Percentiles rank a stretch among this genome's conserved stretches.
Conservation (phyloP, 176 grass and related monocot species). For the Bromus sterilis region DNA sequence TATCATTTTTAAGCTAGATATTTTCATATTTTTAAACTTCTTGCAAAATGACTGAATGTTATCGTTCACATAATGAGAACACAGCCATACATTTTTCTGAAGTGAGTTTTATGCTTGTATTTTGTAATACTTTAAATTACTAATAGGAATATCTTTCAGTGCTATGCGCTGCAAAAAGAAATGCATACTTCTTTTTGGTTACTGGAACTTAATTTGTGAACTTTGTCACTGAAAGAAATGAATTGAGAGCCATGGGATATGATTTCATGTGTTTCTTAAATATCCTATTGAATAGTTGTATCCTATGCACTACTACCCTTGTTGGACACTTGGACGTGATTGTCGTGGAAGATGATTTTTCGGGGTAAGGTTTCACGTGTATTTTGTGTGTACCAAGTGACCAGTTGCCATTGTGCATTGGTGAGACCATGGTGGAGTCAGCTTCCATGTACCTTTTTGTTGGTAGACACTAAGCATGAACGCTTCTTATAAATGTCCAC, state of each 20-base stretch:
- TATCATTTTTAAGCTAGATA: constrained; percentile 17
- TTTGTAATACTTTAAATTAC: not conserved
- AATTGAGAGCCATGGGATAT: constrained; percentile 2
- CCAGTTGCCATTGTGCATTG: not conserved
- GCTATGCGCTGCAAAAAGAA: not conserved
- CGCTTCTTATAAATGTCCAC: not conserved
- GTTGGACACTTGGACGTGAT: not conserved
- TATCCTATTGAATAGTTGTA: not conserved
- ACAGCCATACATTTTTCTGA: not conserved
- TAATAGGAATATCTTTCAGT: not conserved
- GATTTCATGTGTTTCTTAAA: not conserved
- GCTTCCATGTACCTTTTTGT: not conserved
- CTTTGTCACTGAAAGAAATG: not conserved
- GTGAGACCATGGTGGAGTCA: not conserved
- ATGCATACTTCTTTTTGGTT: not conserved
- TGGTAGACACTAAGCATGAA: not conserved
- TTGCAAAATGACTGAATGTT: not conserved
- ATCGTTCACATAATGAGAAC: not conserved
- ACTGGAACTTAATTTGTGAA: not conserved
- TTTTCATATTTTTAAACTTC: constrained; percentile 5
- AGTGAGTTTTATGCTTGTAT: no score
- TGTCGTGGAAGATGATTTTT: not conserved
- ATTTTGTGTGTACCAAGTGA: not conserved
- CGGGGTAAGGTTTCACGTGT: not conserved
- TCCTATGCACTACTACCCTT: not conserved